Evolutionary conservation across 129 eudicot species (phyloP).

Genomic region (Solidago caesia): DNA sequence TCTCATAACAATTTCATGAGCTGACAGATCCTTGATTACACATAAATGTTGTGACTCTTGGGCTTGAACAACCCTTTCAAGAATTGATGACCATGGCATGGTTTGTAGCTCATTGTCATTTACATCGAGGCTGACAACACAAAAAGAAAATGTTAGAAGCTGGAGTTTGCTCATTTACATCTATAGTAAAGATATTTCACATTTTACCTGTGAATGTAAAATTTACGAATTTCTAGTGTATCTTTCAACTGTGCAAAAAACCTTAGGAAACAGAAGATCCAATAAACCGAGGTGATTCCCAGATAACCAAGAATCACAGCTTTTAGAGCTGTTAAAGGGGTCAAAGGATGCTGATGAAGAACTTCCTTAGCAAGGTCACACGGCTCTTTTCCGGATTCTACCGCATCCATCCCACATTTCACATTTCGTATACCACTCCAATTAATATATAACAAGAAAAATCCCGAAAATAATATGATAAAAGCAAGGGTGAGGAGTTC

Average conservation of each 20-base stretch:
- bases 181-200: background rate
- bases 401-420: constrained; percentile 93
- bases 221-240: constrained; percentile 61
- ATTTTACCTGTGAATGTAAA: constrained; percentile 65
- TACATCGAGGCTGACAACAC: constrained; percentile 65
- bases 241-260: constrained; percentile 77
- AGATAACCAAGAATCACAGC: constrained; percentile 73
- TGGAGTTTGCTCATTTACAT: constrained; percentile 7
- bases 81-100: constrained; percentile 76
- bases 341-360: constrained; percentile 75
- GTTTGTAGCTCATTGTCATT: constrained; percentile 82
- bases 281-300: constrained; percentile 68
- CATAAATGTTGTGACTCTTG: constrained; percentile 59
- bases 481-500: constrained; percentile 79
- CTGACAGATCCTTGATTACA: constrained; percentile 84
- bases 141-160: background rate
- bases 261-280: constrained; percentile 71
- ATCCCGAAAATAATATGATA: constrained; percentile 70
- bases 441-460: constrained; percentile 67
- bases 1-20: constrained; percentile 80
- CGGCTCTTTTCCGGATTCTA: constrained; percentile 74
- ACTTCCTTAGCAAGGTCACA: constrained; percentile 84
- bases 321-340: constrained; percentile 62
- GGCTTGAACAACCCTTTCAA: constrained; percentile 65
- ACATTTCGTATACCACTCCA: constrained; percentile 88